Conservation (phyloP, 1,139 yeast species). For the Geotrichum bryndzae region DNA sequence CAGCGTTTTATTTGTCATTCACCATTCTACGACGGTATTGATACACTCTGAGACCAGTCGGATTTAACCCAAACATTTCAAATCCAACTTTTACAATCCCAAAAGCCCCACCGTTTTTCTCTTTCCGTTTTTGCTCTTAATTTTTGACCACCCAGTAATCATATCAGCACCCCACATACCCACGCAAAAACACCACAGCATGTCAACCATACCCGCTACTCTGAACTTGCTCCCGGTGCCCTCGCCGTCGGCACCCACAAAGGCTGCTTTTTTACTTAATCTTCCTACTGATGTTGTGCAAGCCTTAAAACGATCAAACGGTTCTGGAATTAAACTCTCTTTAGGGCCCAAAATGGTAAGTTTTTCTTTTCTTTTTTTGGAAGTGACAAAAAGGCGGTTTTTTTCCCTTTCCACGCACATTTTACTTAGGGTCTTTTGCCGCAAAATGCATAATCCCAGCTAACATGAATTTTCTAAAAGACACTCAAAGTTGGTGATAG, state of each 20-base stretch:
- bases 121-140: not conserved
- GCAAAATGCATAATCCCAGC: not conserved
- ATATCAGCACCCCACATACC: not conserved
- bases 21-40: not conserved
- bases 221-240: not conserved
- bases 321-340: conserved; percentile 7
- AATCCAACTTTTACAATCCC: not conserved
- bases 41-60: not conserved
- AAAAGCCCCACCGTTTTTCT: not conserved
- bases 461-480: not conserved
- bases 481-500: conserved; percentile 16
- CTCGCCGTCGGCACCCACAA: not conserved
- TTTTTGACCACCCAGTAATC: not conserved
- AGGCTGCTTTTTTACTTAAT: not conserved
- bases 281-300: conserved; percentile 5
- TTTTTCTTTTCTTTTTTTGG: not conserved
- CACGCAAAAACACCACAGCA: not conserved
- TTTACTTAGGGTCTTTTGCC: not conserved
- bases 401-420: not conserved
- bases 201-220: not conserved
- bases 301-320: conserved; percentile 11
- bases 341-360: conserved; percentile 4
- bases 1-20: too few species aligned
- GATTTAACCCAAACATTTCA: conserved; percentile 21
- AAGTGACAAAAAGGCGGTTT: not conserved